Evolutionary conservation across 2,329 filamentous ascomycete genomes (phyloP).

Genomic region (Thelonectria rubi): DNA sequence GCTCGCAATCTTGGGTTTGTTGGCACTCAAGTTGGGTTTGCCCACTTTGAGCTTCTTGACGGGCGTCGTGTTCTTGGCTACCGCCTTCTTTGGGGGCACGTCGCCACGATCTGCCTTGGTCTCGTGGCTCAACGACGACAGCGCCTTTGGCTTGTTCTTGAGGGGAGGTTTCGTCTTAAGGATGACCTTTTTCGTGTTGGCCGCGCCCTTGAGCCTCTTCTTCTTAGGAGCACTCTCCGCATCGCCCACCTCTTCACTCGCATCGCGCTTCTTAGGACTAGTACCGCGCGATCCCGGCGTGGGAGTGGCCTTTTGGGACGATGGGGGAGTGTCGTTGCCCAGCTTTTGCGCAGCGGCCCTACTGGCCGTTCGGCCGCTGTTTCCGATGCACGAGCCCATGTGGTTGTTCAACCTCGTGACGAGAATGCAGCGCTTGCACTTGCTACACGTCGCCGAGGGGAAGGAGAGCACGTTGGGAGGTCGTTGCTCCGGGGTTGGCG

Average conservation of each 20-base stretch:
- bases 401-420: slow-evolving; percentile 73
- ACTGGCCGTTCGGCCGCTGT: slow-evolving; percentile 70
- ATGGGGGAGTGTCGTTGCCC: slow-evolving; percentile 69
- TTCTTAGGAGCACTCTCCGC: slow-evolving; percentile 63
- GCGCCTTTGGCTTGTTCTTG: slow-evolving; percentile 65
- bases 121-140: slow-evolving; percentile 60
- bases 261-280: slow-evolving; percentile 67
- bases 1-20: slow-evolving; percentile 56
- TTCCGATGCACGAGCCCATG: slow-evolving; percentile 74
- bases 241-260: slow-evolving; percentile 64
- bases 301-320: slow-evolving; percentile 71
- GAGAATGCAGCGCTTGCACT: slow-evolving; percentile 72
- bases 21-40: slow-evolving; percentile 58
- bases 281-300: slow-evolving; percentile 61
- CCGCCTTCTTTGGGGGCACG: slow-evolving; percentile 49
- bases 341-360: slow-evolving; percentile 71
- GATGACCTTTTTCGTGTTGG: slow-evolving; percentile 62
- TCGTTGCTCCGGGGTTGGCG: slow-evolving; percentile 61
- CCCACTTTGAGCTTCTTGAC: slow-evolving; percentile 56
- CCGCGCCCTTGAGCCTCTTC: slow-evolving; percentile 63
- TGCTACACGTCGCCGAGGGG: slow-evolving; percentile 72
- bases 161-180: slow-evolving; percentile 60
- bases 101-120: slow-evolving; percentile 51
- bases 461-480: slow-evolving; percentile 71
- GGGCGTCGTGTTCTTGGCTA: slow-evolving; percentile 50